phyloP scores from a whole-genome alignment of 495 filamentous ascomycete genomes.

The Penicillium maclennaniae region DNA sequence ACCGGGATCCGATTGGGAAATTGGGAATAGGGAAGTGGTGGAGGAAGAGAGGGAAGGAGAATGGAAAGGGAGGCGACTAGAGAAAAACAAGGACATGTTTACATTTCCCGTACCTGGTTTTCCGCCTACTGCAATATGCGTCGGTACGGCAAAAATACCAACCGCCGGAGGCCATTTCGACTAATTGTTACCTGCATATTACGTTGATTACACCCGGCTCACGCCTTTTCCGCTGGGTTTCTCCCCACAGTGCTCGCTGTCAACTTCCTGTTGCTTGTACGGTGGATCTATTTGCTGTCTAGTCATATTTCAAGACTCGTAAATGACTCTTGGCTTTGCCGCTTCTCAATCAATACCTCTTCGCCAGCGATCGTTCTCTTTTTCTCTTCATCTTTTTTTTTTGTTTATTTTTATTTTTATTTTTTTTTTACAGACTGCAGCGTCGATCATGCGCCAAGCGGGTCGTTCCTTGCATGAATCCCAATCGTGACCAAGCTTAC shows the following conservation, averaged over 20 bases:
- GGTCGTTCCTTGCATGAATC: constrained; percentile 10
- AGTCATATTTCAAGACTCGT: neutral
- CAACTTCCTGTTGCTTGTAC: neutral
- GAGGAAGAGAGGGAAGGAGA: constrained; percentile 4
- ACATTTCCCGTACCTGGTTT: constrained; percentile 8
- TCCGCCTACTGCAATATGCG: constrained; percentile 11
- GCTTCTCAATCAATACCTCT: neutral
- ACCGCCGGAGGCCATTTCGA: neutral
- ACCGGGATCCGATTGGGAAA: constrained; percentile 14
- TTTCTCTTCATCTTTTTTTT: neutral
- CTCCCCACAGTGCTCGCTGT: constrained; percentile 1
- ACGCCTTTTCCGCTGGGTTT: constrained; percentile 11
- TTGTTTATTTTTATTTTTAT: neutral
- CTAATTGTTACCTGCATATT: neutral
- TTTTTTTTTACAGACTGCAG: constrained; percentile 6
- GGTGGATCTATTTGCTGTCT: neutral
- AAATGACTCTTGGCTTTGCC: neutral
- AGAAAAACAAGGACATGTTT: constrained; percentile 25
- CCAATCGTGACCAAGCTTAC: neutral
- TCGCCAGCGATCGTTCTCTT: neutral
- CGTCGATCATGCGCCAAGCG: constrained; percentile 22
- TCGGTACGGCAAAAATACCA: constrained; percentile 13
- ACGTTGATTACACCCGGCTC: constrained; percentile 14
- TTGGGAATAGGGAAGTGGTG: constrained; percentile 1
- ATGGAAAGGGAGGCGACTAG: constrained; percentile 16